Base-by-base conservation (phyloP, 345 rosid genomes). In the Xanthoceras sorbifolium region DNA sequence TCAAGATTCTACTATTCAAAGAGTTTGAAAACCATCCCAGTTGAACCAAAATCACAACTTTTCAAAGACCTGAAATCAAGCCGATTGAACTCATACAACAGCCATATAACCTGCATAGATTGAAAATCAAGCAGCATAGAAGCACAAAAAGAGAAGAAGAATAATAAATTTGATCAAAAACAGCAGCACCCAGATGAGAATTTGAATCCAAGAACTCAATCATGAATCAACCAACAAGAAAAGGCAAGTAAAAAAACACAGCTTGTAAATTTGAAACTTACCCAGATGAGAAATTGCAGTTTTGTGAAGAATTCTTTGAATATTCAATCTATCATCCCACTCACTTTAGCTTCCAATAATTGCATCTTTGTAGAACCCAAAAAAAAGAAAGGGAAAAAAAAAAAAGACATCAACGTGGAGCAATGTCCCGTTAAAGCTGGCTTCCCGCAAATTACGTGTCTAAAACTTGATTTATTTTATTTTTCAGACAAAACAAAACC, bases 361-460 rank as follows among this genome's bases (percentile, higher is more conserved):
- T 77, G 86, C 63, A 70, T 63, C 69, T 48, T 73, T 50, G n/a
- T 64, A 71, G 28, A 75, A 70, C 77, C 77, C 62, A 14, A 9
- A 63, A 52, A 31, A 60, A 22, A n/a, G n/a, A n/a, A n/a, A n/a
- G n/a, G n/a, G n/a, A n/a, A 28, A 60, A 36, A 23, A 46, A 11
- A 68, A 14, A 60, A 62, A 32, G 36, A 69, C 32, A 50, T 57
- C 64, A 87, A 84, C 81, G 87, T 82, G 84, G 84, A 79, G 80
- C 38, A 69, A 31, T 74, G 55, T 32, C 76, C 76, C 85, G 76
- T 69, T 71, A 82, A 76, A 81, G 85, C 69, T 65, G 89, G 86
- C 69, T 81, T 86, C 87, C 87, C 88, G 84, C 46, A 80, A 83
- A 77, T 85, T 90, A 81, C 86, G 91, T 83, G 83, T 65, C 85